Conservation (phyloP, 306 rosid species). For the Amphicarpaea edgeworthii region DNA sequence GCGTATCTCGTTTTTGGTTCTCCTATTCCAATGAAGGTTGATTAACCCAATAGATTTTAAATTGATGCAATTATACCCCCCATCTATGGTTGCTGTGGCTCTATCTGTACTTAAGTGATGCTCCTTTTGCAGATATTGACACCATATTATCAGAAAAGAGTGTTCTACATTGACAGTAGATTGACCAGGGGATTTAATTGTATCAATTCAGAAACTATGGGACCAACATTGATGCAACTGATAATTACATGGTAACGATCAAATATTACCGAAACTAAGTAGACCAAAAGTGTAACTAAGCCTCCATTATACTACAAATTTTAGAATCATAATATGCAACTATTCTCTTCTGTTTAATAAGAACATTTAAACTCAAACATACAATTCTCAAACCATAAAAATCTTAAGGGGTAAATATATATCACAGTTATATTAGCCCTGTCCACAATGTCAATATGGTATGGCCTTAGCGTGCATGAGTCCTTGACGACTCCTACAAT, state of each 20-base stretch:
- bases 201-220: neutral
- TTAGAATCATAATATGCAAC: neutral
- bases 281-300: neutral
- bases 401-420: constrained; percentile 5
- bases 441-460: neutral
- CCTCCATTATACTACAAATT: no score
- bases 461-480: neutral
- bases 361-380: neutral
- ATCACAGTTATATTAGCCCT: neutral
- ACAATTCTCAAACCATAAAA: neutral
- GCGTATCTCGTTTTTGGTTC: neutral
- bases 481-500: neutral
- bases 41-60: neutral
- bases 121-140: neutral
- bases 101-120: neutral
- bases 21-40: neutral
- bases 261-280: neutral
- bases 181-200: neutral
- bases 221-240: neutral
- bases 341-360: neutral
- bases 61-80: neutral
- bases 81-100: neutral
- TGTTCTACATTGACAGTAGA: neutral
- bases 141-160: neutral
- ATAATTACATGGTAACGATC: neutral